phyloP scores from a whole-genome alignment of 208 protist genomes.

The Leptomonas pyrrhocoris region DNA sequence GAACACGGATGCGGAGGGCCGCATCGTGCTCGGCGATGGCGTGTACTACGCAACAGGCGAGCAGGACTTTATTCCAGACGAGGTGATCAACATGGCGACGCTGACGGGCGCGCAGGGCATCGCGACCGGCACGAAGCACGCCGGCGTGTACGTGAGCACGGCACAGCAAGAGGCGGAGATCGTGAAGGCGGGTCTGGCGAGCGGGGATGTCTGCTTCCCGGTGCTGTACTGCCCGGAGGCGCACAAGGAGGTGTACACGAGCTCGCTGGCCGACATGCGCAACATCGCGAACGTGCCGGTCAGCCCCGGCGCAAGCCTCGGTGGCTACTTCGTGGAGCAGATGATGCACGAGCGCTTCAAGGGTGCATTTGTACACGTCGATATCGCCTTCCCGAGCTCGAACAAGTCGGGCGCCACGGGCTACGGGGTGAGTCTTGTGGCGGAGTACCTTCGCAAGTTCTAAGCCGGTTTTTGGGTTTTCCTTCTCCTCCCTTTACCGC shows the following conservation, averaged over 20 bases:
- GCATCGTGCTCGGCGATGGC: conserved; percentile 87
- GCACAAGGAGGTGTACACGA: conserved; percentile 69
- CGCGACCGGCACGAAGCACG: conserved; percentile 77
- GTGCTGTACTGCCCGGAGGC: conserved; percentile 90
- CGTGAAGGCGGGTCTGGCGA: conserved; percentile 51
- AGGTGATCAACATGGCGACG: conserved; percentile 90
- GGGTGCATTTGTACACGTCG: conserved; percentile 80
- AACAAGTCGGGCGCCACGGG: conserved; percentile 67
- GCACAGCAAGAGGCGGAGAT: conserved; percentile 55
- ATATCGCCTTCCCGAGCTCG: conserved; percentile 82
- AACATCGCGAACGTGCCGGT: conserved; percentile 64
- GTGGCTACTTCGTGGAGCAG: conserved; percentile 78
- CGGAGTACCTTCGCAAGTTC: conserved; percentile 52
- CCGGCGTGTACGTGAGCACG: conserved; percentile 79
- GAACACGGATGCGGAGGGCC: conserved; percentile 92
- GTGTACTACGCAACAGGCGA: conserved; percentile 78
- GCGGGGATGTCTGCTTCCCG: conserved; percentile 80
- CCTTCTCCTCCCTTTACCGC: not conserved
- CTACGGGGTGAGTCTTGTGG: conserved; percentile 75
- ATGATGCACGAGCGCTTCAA: conserved; percentile 67
- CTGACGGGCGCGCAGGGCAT: conserved; percentile 91
- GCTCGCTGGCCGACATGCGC: conserved; percentile 67
- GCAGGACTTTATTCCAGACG: conserved; percentile 70
- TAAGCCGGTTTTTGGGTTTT: not conserved
- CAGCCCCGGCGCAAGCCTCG: conserved; percentile 76